These are phyloP conservation scores for Nitzschia sp. DNA, from an alignment of 108 stramenopile genomes.

Conservation along the genomic window DNA sequence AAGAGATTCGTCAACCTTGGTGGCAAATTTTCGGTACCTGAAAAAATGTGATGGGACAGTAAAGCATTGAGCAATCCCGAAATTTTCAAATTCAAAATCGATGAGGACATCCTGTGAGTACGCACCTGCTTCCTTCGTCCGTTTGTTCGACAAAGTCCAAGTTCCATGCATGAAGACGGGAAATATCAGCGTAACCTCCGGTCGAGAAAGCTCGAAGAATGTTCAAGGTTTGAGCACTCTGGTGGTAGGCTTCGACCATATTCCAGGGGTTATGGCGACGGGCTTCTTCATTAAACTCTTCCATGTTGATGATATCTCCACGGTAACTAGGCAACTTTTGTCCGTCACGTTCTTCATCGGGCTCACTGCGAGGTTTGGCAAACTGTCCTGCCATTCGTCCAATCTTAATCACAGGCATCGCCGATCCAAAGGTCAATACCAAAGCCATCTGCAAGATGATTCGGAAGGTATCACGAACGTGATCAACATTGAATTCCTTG, in stretches of 20 bases:
- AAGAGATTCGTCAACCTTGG: slow-evolving; percentile 92
- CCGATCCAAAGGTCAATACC: slow-evolving; percentile 93
- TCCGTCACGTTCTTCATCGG: slow-evolving; percentile 85
- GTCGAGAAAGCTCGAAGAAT: slow-evolving; percentile 94
- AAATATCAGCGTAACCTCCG: slow-evolving; percentile 96
- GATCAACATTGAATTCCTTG: slow-evolving; percentile 92
- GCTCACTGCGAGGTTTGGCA: slow-evolving; percentile 95
- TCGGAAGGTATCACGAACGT: slow-evolving; percentile 94
- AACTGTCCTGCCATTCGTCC: slow-evolving; percentile 98
- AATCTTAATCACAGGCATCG: slow-evolving; percentile 96
- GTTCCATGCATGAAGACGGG: slow-evolving; percentile 96
- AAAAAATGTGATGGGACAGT: background rate
- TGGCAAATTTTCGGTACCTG: slow-evolving; percentile 88
- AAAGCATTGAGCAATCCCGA: too few relatives aligned
- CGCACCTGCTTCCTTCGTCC: slow-evolving; percentile 87
- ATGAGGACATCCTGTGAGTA: too few relatives aligned
- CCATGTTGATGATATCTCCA: slow-evolving; percentile 96
- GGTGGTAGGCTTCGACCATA: slow-evolving; percentile 91
- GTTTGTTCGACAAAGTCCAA: slow-evolving; percentile 97
- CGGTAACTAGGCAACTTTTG: slow-evolving; percentile 92
- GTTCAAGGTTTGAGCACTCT: slow-evolving; percentile 95
- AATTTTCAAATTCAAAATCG: too few relatives aligned
- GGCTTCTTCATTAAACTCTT: slow-evolving; percentile 91
- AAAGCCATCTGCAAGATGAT: slow-evolving; percentile 94
- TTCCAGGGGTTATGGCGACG: slow-evolving; percentile 85